Evolutionary conservation across 23 red algal species (phyloP), one percentile per base, ranked within the genome.

Genomic region (Gracilaria caudata): DNA sequence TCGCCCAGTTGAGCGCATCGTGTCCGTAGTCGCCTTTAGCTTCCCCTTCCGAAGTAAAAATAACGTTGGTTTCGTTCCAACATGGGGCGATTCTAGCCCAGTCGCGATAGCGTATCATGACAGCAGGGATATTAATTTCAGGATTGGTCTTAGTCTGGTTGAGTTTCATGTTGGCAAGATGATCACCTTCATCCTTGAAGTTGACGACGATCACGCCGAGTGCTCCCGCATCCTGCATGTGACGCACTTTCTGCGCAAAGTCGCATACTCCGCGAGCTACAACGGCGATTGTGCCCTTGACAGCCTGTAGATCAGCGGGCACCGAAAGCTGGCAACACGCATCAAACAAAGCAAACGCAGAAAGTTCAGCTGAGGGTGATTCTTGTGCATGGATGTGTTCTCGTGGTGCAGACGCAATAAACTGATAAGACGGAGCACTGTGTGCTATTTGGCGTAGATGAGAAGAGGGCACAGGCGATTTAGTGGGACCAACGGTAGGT

Each of bases 1-100:
- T 93, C 21, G 95, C 90, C 79, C 90, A 87, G 76, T 94, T 98
- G 39, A 98, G 92, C 17, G 86, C 90, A 37, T 98, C 95, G 24
- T 84, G 81, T 21, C 84, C 88, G 41, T 94, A 86, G 83, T 94
- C 91, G 45, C 79, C 37, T 24, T 90, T 61, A 19, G 90, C 84
- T 38, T 94, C 95, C 14, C 95, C 92, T 66, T 93, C 74, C 14
- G 72, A 91, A 0, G 92, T 84, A 36, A 94, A 98, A 17, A 76
- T 80, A 44, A 94, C 80, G 7, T 71, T 75, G 17, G 68, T 81
- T 8, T 76, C 77, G 40, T 76, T 82, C 23, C 82, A 34, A 53
- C 92, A 98, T 23, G 90, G 82, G 5, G 81, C 75, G 19, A 94
- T 73, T 77, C 44, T 72, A 60, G 76, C 76, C 86, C 91, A 98